Conservation (phyloP, 148 eudicot species). For the Amaranthus cruentus region DNA sequence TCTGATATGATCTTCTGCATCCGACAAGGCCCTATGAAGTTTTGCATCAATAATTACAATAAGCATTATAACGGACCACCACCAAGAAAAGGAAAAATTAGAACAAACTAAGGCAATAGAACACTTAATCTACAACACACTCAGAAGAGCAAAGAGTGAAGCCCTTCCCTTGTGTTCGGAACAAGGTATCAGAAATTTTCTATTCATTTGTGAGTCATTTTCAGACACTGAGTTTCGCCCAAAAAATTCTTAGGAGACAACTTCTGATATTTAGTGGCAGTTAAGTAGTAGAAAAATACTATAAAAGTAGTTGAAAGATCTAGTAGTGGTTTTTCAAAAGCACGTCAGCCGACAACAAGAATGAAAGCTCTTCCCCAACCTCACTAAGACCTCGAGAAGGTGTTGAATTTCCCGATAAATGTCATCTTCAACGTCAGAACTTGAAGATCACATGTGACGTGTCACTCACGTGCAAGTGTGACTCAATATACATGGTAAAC, state of each 20-base stretch:
- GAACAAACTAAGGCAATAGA: conserved; percentile 1
- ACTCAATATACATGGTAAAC: too few relatives aligned
- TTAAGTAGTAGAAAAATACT: not conserved
- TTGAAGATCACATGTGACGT: too few relatives aligned
- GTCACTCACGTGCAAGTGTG: too few relatives aligned
- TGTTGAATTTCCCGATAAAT: too few relatives aligned
- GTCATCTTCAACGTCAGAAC: too few relatives aligned
- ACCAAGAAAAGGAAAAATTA: not conserved
- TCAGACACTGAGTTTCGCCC: not conserved
- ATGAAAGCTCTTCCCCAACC: too few relatives aligned
- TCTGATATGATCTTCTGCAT: conserved; percentile 9
- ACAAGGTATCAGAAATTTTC: not conserved
- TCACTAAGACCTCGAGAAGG: too few relatives aligned
- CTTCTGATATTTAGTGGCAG: not conserved
- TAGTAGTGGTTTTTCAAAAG: not conserved
- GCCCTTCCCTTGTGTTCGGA: not conserved
- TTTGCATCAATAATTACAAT: conserved; percentile 7
- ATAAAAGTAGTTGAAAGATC: not conserved
- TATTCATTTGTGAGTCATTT: not conserved
- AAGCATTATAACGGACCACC: not conserved
- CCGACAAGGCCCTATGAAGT: conserved; percentile 1
- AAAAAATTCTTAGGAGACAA: not conserved
- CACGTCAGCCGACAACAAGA: too few relatives aligned
- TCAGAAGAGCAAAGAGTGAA: not conserved
- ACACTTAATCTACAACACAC: not conserved